phyloP scores from a whole-genome alignment of 2,329 filamentous ascomycete species.

The Hymenoscyphus scutula region DNA sequence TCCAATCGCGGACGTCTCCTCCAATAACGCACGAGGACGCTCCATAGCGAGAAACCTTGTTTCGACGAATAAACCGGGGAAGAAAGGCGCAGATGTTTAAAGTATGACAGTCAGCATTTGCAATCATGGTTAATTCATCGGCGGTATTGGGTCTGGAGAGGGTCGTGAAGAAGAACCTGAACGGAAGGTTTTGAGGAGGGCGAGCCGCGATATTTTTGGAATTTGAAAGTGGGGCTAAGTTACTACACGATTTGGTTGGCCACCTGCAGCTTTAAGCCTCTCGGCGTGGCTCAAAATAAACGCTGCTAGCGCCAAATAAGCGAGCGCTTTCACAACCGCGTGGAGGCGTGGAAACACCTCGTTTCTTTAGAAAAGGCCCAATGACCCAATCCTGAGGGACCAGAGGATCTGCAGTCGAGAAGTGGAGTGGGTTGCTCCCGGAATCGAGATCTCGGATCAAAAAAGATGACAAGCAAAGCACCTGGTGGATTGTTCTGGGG shows the following conservation, averaged over 20 bases:
- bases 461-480: background rate
- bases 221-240: background rate
- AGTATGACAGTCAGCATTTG: conserved; percentile 1
- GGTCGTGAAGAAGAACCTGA: conserved; percentile 1
- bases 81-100: background rate
- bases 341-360: background rate
- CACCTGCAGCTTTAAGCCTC: background rate
- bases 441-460: background rate
- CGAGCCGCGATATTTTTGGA: conserved; percentile 3
- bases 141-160: background rate
- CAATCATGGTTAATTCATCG: background rate
- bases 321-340: background rate
- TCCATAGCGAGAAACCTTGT: background rate
- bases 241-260: background rate
- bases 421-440: background rate
- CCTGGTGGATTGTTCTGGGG: background rate
- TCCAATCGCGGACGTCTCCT: background rate
- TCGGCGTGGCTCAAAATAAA: background rate
- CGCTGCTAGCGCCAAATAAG: background rate
- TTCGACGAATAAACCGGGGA: background rate
- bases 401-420: background rate
- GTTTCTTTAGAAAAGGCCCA: background rate
- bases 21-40: background rate
- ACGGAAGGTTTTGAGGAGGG: conserved; percentile 1
- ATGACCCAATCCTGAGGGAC: background rate